These are phyloP conservation scores for Neobulgaria alba DNA, from an alignment of 2,329 filamentous ascomycete genomes.

Conservation along the genomic window DNA sequence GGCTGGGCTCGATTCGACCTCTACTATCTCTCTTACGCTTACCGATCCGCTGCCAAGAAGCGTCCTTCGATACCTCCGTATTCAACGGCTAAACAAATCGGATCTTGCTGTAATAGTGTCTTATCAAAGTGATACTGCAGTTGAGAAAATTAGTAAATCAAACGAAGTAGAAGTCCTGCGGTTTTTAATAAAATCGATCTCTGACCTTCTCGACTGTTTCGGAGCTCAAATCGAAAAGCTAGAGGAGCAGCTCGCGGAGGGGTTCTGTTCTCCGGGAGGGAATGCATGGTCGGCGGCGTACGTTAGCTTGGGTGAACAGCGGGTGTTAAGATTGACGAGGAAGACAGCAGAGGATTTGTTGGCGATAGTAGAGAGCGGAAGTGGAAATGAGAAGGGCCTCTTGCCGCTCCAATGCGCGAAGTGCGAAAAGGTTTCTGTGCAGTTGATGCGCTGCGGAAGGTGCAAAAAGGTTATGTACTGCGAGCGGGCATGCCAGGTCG, in stretches of 20 bases:
- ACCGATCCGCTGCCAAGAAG: slow-evolving; percentile 8
- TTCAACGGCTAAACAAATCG: slow-evolving; percentile 7
- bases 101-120: slow-evolving; percentile 5
- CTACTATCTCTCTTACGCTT: slow-evolving; percentile 7
- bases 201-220: slow-evolving; percentile 8
- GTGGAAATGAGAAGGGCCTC: slow-evolving; percentile 5
- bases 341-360: slow-evolving; percentile 8
- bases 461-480: slow-evolving; percentile 9
- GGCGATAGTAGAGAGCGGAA: slow-evolving; percentile 7
- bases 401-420: slow-evolving; percentile 7
- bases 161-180: slow-evolving; percentile 8
- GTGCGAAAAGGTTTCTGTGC: slow-evolving; percentile 7
- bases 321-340: slow-evolving; percentile 9
- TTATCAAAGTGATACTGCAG: slow-evolving; percentile 7
- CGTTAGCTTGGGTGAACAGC: slow-evolving; percentile 9
- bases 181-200: slow-evolving; percentile 9
- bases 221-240: slow-evolving; percentile 6
- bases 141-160: slow-evolving; percentile 6
- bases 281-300: slow-evolving; percentile 8
- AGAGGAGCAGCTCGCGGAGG: slow-evolving; percentile 8
- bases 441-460: slow-evolving; percentile 8
- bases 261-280: slow-evolving; percentile 5
- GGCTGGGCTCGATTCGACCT: slow-evolving; percentile 7
- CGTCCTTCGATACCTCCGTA: slow-evolving; percentile 8
- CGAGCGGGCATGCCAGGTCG: slow-evolving; percentile 8